Percentiles rank a stretch among this genome's conserved stretches.
These are phyloP conservation scores for Claviceps fusiformis DNA, from an alignment of 2,329 filamentous ascomycete genomes.

Conservation along the genomic window DNA sequence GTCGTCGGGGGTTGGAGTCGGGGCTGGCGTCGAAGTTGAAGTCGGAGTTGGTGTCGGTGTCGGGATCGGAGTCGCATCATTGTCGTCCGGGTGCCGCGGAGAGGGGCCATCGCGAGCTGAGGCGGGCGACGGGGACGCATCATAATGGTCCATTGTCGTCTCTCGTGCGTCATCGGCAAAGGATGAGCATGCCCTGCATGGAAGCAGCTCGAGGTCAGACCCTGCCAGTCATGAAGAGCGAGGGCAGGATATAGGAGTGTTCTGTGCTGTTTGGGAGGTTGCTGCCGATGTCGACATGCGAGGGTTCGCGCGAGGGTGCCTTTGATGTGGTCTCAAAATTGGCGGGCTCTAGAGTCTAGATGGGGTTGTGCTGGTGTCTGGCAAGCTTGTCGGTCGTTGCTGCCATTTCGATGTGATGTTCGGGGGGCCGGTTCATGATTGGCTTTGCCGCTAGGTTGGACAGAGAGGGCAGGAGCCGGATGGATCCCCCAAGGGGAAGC, in stretches of 20 bases:
- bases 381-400: not conserved
- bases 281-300: not conserved
- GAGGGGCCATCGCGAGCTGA: constrained; percentile 13
- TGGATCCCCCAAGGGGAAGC: too few relatives aligned
- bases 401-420: not conserved
- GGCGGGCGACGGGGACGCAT: constrained; percentile 27
- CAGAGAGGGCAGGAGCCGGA: too few relatives aligned
- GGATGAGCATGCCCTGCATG: constrained; percentile 17
- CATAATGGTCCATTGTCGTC: constrained; percentile 39
- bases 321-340: not conserved
- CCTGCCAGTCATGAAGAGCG: constrained; percentile 14
- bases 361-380: not conserved
- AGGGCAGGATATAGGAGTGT: not conserved
- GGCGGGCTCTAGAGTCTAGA: not conserved
- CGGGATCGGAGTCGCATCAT: not conserved
- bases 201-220: constrained; percentile 14
- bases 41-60: constrained; percentile 4
- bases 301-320: not conserved
- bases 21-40: not conserved
- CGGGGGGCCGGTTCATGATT: not conserved
- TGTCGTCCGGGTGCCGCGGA: constrained; percentile 1
- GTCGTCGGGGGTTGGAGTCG: constrained; percentile 6
- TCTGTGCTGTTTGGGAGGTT: not conserved
- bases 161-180: constrained; percentile 19
- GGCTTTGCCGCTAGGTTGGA: not conserved